phyloP scores from a whole-genome alignment of 2,329 filamentous ascomycete species.

The Penicillium brasilianum region DNA sequence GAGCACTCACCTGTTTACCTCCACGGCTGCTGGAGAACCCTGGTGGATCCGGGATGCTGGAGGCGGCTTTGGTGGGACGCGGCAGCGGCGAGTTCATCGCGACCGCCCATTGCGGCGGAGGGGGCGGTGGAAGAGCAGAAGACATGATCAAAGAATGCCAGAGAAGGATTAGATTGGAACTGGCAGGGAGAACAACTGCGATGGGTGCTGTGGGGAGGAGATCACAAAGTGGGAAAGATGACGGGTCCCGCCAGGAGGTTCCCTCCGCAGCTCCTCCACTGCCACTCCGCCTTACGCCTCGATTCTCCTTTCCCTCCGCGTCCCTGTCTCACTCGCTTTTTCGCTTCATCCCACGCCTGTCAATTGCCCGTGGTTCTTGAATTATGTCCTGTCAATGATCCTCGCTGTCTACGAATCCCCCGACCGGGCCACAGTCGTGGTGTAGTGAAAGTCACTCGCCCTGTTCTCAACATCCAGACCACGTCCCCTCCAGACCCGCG shows the following conservation, averaged over 20 bases:
- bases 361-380: constrained; percentile 17
- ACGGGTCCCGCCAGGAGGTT: constrained; percentile 27
- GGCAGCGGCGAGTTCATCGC: constrained; percentile 75
- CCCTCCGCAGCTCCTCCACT: constrained; percentile 35
- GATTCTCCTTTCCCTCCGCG: constrained; percentile 29
- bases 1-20: constrained; percentile 57
- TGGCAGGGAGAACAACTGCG: constrained; percentile 6
- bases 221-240: constrained; percentile 18
- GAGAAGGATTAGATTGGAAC: constrained; percentile 19
- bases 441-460: constrained; percentile 24
- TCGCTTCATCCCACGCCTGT: constrained; percentile 5
- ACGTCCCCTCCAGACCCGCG: constrained; percentile 13
- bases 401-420: constrained; percentile 19
- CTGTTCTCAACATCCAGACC: constrained; percentile 23
- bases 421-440: constrained; percentile 18
- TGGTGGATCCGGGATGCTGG: constrained; percentile 79
- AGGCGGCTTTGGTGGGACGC: constrained; percentile 64
- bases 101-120: constrained; percentile 78
- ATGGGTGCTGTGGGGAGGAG: constrained; percentile 13
- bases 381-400: constrained; percentile 27
- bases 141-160: constrained; percentile 21
- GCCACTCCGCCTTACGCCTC: constrained; percentile 28
- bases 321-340: neutral
- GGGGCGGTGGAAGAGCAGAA: constrained; percentile 44
- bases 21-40: constrained; percentile 69